Evolutionary conservation across 208 protist genomes (phyloP), one percentile per base, ranked within the genome.

Genomic region (Leishmania tropica): DNA sequence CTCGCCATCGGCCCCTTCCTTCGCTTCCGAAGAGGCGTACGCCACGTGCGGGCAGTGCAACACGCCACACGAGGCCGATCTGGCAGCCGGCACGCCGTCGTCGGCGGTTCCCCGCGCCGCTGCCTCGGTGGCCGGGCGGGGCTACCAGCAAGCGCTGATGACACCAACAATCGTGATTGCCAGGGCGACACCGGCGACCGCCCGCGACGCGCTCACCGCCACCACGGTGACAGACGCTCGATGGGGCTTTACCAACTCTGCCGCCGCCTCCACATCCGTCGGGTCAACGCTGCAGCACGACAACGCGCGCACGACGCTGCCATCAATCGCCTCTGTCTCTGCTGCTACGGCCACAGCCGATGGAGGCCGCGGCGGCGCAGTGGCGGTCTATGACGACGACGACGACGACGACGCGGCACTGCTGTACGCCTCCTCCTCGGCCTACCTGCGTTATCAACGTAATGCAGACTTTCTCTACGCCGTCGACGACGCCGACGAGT

Each of bases 401-500:
- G 54, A 51, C 8, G 54, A 45, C 31, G 24, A 47, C 0, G 31
- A 42, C 2, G 42, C 51, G 13, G 73, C 51, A 56, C 31, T 62
- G 11, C 35, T 54, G 73, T 51, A 40, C 28, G 58, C 75, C 54
- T 68, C 75, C 65, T 40, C 75, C 35, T 54, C 70, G 7, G 81
- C 77, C 0, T 74, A 75, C 31, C 35, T 85, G 53, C 73, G 31
- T 31, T 85, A 85, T 67, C 72, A 42, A 19, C 76, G 71, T 6
- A 70, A 85, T 56, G 60, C 58, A 10, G 77, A 85, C 47, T 85
- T 85, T 64, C 77, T 85, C 10, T 81, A 76, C 58, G 56, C 76
- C 28, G 82, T 85, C 17, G 82, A 81, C 37, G 72, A 40, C 7
- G 75, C 53, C 13, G 75, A 80, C 45, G 35, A 19, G 67, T 45